Conservation (phyloP, 2,329 filamentous ascomycete genomes). For the Fusarium odoratissimum region DNA sequence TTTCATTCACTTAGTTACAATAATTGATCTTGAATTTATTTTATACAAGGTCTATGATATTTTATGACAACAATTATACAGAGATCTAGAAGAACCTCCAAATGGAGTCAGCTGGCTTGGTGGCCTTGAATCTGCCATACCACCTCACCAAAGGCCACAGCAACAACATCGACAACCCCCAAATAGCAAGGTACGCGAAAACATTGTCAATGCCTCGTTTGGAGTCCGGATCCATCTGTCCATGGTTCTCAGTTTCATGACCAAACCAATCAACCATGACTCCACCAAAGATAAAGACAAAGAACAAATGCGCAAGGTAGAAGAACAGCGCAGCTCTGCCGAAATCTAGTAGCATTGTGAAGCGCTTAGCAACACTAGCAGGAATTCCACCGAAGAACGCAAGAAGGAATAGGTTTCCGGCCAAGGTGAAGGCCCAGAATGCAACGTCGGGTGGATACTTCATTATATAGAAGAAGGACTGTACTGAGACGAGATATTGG, state of each 20-base stretch:
- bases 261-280: constrained; percentile 50
- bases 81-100: constrained; percentile 58
- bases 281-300: constrained; percentile 47
- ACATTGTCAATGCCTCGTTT: constrained; percentile 52
- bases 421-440: constrained; percentile 57
- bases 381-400: constrained; percentile 53
- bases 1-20: neutral
- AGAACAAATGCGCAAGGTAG: constrained; percentile 54
- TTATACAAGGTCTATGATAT: neutral
- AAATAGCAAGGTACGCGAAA: constrained; percentile 53
- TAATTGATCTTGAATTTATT: neutral
- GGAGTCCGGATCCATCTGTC: constrained; percentile 42
- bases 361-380: constrained; percentile 39
- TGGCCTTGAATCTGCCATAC: constrained; percentile 58
- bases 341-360: constrained; percentile 55
- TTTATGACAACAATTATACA: too few relatives aligned
- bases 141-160: constrained; percentile 56
- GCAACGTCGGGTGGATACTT: constrained; percentile 62
- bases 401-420: constrained; percentile 54
- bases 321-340: constrained; percentile 62
- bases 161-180: constrained; percentile 50
- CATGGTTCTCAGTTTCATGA: constrained; percentile 45
- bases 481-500: constrained; percentile 55
- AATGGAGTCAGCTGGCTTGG: constrained; percentile 55
- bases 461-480: constrained; percentile 59